Conservation (phyloP, 1,139 yeast species). For the Yamadazyma sp. region DNA sequence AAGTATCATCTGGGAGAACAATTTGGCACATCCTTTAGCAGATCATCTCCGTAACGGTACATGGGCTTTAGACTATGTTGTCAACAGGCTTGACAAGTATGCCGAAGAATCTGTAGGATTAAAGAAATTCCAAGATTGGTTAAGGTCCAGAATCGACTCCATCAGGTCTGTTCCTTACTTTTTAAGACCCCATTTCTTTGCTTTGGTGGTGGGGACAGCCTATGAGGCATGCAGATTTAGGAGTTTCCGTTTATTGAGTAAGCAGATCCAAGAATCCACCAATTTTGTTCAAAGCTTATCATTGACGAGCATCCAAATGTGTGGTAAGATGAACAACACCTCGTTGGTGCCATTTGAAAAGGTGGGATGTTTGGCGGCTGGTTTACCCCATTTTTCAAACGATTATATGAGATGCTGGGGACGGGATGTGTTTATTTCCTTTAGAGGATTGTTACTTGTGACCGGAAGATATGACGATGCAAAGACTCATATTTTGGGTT, state of each 20-base stretch:
- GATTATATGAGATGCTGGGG: constrained; percentile 99
- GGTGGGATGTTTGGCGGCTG: constrained; percentile 88
- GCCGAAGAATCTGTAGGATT: constrained; percentile 44
- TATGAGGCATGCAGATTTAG: constrained; percentile 76
- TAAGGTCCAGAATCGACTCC: constrained; percentile 62
- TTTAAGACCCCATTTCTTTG: constrained; percentile 83
- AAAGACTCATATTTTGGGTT: constrained; percentile 73
- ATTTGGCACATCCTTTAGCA: constrained; percentile 81
- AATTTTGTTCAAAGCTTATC: constrained; percentile 78
- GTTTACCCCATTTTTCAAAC: constrained; percentile 88
- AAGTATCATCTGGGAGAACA: constrained; percentile 63
- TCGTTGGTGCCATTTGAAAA: constrained; percentile 66
- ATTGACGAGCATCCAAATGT: constrained; percentile 84
- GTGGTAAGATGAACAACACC: constrained; percentile 71
- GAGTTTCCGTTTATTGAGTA: constrained; percentile 59
- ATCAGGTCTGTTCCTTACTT: constrained; percentile 72
- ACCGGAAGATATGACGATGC: constrained; percentile 83
- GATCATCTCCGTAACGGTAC: constrained; percentile 76
- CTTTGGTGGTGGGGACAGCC: constrained; percentile 73
- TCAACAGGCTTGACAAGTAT: constrained; percentile 62
- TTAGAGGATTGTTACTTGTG: constrained; percentile 76
- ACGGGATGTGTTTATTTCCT: constrained; percentile 86
- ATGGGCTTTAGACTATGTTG: constrained; percentile 87
- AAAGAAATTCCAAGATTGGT: constrained; percentile 63
- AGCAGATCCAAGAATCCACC: constrained; percentile 58